phyloP scores from a whole-genome alignment of 495 filamentous ascomycete genomes.

The Jackrogersella multiformis region DNA sequence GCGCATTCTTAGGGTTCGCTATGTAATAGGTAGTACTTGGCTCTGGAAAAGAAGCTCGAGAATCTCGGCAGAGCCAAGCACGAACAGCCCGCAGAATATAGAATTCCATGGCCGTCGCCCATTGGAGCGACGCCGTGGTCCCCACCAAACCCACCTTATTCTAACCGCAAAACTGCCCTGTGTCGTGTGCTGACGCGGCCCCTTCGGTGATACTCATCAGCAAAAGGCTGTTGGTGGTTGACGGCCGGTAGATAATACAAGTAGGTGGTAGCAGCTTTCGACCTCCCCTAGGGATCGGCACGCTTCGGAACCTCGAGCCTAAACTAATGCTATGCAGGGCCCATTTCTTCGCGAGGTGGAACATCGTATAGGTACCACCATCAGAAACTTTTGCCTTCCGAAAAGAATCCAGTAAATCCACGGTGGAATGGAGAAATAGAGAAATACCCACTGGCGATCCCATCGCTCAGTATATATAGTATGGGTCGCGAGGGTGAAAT shows the following conservation, averaged over 20 bases:
- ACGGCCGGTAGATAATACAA: conserved; percentile 24
- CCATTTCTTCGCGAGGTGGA: conserved; percentile 38
- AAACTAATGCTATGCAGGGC: conserved; percentile 35
- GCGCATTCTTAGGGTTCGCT: conserved; percentile 23
- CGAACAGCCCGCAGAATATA: conserved; percentile 19
- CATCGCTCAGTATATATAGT: not conserved
- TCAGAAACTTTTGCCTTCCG: conserved; percentile 29
- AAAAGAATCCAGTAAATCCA: conserved; percentile 14
- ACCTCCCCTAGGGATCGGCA: conserved; percentile 27
- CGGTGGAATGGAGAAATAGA: conserved; percentile 28
- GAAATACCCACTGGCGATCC: conserved; percentile 31
- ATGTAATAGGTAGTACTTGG: conserved; percentile 25
- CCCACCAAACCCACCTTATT: conserved; percentile 42
- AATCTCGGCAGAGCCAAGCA: conserved; percentile 43
- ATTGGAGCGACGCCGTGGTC: conserved; percentile 22
- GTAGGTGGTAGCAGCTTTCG: conserved; percentile 22
- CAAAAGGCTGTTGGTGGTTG: conserved; percentile 23
- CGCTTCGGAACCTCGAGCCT: conserved; percentile 27
- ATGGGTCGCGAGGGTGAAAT: conserved; percentile 16
- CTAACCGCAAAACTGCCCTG: conserved; percentile 36
- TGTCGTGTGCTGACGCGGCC: conserved; percentile 43
- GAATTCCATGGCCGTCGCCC: conserved; percentile 15
- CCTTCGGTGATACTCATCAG: conserved; percentile 39
- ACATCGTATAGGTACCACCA: conserved; percentile 41
- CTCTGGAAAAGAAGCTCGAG: conserved; percentile 30